Evolutionary conservation across 306 rosid species (phyloP).

Genomic region (Sophora flavescens): DNA sequence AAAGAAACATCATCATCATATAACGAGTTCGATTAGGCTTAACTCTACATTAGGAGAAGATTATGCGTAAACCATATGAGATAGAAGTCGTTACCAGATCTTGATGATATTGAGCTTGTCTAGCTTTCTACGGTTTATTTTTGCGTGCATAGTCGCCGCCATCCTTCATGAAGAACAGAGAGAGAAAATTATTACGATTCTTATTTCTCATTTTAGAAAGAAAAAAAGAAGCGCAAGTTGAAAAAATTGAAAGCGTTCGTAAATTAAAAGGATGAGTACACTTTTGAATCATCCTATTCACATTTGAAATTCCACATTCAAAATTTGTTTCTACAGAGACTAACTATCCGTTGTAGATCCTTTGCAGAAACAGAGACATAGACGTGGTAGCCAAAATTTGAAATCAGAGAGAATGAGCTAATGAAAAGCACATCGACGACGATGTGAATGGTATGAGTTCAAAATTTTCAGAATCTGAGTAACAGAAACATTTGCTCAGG

Average conservation of each 20-base stretch:
- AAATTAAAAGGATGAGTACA: slow-evolving; percentile 1
- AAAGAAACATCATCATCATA: neutral
- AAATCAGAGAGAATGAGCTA: neutral
- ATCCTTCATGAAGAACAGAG: slow-evolving; percentile 41
- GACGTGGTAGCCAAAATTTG: neutral
- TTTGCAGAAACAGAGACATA: neutral
- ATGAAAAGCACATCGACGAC: neutral
- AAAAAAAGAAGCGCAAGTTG: neutral
- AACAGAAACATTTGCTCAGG: neutral
- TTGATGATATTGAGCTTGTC: slow-evolving; percentile 71
- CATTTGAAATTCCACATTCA: neutral
- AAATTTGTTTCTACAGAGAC: neutral
- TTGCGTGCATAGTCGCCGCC: slow-evolving; percentile 59
- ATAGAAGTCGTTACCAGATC: slow-evolving; percentile 64
- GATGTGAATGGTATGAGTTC: neutral
- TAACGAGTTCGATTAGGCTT: neutral
- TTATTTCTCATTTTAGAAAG: neutral
- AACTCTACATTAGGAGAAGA: neutral
- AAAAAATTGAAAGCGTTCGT: neutral
- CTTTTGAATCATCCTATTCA: slow-evolving; percentile 8
- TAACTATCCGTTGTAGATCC: neutral
- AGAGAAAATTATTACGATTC: slow-evolving; percentile 5
- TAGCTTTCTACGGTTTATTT: slow-evolving; percentile 78
- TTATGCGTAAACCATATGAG: neutral
- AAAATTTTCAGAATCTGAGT: neutral